These are phyloP conservation scores for Heterobasidion parviporum DNA, from an alignment of 1,284 basidiomycete species.

Conservation along the genomic window DNA sequence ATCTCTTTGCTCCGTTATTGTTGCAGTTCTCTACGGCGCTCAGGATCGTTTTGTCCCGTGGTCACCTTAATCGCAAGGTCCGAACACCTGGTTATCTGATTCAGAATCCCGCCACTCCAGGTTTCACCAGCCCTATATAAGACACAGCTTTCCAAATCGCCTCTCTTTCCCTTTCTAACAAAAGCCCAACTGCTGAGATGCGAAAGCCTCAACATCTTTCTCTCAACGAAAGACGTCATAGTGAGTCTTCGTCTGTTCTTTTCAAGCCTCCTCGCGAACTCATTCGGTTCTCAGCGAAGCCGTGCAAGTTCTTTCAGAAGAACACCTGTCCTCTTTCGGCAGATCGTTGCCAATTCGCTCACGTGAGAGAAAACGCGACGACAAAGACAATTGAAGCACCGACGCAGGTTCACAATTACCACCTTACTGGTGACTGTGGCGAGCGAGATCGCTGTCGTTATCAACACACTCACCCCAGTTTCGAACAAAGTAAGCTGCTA, in stretches of 20 bases:
- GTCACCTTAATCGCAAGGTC: not conserved
- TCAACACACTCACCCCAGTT: not conserved
- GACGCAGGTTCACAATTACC: not conserved
- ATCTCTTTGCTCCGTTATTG: not conserved
- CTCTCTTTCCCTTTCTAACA: not conserved
- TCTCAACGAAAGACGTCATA: slow-evolving; percentile 8
- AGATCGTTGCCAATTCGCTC: slow-evolving; percentile 16
- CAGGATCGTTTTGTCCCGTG: not conserved
- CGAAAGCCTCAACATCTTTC: not conserved
- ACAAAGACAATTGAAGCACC: slow-evolving; percentile 9
- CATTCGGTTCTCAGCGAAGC: slow-evolving; percentile 12
- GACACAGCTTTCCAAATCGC: not conserved
- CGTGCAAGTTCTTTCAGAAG: slow-evolving; percentile 15
- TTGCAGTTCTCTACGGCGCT: not conserved
- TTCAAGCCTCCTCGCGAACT: not conserved
- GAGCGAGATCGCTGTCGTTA: not conserved
- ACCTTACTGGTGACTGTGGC: not conserved
- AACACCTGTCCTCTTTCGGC: slow-evolving; percentile 15
- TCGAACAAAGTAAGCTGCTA: not conserved
- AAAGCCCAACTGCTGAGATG: not conserved
- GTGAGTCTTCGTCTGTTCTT: slow-evolving; percentile 5
- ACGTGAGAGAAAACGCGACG: slow-evolving; percentile 11
- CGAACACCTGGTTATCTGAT: not conserved
- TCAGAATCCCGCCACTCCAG: not conserved
- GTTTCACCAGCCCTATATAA: not conserved